A percentile compares a stretch with the other conserved stretches of the same genome.
phyloP scores from a whole-genome alignment of 768 basidiomycete species.

The Boletales sp. region DNA sequence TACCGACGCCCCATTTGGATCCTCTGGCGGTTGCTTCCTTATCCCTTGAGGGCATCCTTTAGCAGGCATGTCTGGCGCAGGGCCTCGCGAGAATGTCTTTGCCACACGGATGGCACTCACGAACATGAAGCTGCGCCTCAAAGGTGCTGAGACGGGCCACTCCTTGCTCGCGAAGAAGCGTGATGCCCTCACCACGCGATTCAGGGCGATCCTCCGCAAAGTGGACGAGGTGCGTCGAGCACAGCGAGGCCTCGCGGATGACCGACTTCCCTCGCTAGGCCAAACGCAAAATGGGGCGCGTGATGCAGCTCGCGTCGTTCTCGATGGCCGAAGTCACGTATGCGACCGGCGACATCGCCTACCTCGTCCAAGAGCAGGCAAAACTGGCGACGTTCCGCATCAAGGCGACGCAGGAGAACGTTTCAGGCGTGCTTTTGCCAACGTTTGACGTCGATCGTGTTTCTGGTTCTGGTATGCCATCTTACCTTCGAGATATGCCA shows the following conservation, averaged over 20 bases:
- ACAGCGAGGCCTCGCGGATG: not conserved
- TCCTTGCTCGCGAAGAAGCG: conserved; percentile 96
- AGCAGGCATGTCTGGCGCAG: conserved; percentile 78
- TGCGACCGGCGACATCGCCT: conserved; percentile 94
- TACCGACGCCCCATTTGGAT: too few relatives aligned
- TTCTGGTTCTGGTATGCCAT: conserved; percentile 66
- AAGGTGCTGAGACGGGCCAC: conserved; percentile 93
- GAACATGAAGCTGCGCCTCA: conserved; percentile 85
- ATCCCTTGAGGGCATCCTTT: not conserved
- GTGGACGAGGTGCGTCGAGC: conserved; percentile 88
- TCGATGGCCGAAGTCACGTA: conserved; percentile 99
- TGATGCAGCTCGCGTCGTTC: conserved; percentile 98
- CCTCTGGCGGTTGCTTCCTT: not conserved
- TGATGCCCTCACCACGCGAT: conserved; percentile 92
- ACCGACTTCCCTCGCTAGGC: conserved; percentile 54
- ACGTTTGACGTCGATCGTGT: conserved; percentile 92
- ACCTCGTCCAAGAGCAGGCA: conserved; percentile 96
- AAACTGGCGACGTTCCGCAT: conserved; percentile 90
- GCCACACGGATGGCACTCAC: conserved; percentile 97
- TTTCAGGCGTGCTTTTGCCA: conserved; percentile 93
- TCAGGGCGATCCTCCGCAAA: conserved; percentile 89
- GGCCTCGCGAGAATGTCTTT: conserved; percentile 89
- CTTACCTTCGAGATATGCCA: not conserved
- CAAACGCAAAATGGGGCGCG: conserved; percentile 97
- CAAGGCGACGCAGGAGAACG: conserved; percentile 95